Evolutionary conservation across 1,284 basidiomycete genomes (phyloP), one percentile per base, ranked within the genome.

Genomic region (Vanrija sp.): DNA sequence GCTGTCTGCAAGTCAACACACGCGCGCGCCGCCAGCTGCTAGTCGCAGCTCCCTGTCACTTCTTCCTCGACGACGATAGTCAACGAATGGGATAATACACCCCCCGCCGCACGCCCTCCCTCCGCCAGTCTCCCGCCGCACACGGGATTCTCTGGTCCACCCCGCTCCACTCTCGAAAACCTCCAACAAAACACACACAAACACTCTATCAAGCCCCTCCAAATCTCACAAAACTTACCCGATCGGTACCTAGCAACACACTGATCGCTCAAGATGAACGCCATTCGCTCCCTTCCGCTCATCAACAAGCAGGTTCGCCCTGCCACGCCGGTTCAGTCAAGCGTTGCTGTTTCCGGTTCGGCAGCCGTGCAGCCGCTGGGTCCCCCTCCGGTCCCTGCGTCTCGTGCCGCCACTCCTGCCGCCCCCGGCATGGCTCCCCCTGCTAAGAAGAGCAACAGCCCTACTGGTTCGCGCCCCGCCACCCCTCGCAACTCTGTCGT

Each of bases 261-360:
- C 23, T n/a, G 16, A 25, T 49, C 41, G 46, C 22, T 42, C 65
- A 68, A 45, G 27, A 76, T 76, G 75, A 66, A 76, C 56, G 69
- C 75, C 22, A 64, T 76, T 45, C 73, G 72, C 46, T 71, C 73
- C 20, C 70, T 76, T 24, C 73, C 73, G 39, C 72, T 76, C 49
- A 72, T 76, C 56, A 70, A 73, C 62, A 68, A 73, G 23, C 73
- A 73, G n/a, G 74, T 73, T 18, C 67, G 75, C 43, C 66, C 73
- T 16, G 53, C 71, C 16, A 72, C 73, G 10, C 75, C 75, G 4
- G 72, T 67, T 8, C 68, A 72, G 18, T 55, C 68, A 14, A 60
- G 67, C 20, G 50, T 49, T 36, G 42, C 51, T 10, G 53, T 41
- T n/a, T 23, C 51, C 19, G 55, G 55, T 35, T 35, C 48, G 16